A percentile compares a stretch with the other conserved stretches of the same genome.
These are phyloP conservation scores for Mallotus japonicus DNA, from an alignment of 441 rosid genomes.

Conservation along the genomic window DNA sequence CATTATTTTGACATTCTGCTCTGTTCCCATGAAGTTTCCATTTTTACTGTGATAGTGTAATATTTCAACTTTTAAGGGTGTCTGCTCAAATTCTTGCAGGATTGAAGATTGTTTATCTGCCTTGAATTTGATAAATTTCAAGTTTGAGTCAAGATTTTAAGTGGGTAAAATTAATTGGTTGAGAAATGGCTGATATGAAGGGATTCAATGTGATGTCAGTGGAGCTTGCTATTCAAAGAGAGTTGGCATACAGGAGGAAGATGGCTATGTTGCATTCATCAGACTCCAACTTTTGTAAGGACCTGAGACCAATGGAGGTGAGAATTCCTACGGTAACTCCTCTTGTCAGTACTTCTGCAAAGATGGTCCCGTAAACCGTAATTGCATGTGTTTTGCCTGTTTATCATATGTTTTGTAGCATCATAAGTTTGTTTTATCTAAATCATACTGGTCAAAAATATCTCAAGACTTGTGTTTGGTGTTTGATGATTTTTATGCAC, in stretches of 20 bases:
- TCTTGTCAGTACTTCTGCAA: not conserved
- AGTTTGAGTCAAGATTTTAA: not conserved
- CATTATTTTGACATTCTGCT: too few relatives aligned
- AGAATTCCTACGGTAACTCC: not conserved
- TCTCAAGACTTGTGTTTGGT: not conserved
- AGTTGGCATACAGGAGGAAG: conserved; percentile 27
- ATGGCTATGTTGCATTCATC: conserved; percentile 11
- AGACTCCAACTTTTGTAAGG: conserved; percentile 2
- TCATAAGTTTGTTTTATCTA: not conserved
- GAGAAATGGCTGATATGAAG: conserved; percentile 19
- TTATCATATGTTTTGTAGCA: not conserved
- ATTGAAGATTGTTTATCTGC: not conserved
- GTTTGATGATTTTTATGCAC: not conserved
- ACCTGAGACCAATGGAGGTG: conserved; percentile 18
- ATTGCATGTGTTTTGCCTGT: not conserved
- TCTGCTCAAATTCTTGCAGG: not conserved
- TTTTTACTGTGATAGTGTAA: not conserved
- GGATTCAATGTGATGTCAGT: conserved; percentile 1
- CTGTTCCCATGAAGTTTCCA: not conserved
- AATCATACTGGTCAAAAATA: not conserved
- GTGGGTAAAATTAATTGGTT: not conserved
- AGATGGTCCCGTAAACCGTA: not conserved
- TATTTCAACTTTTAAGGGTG: not conserved
- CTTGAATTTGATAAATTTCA: not conserved
- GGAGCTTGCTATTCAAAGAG: conserved; percentile 31